Evolutionary conservation across 257 asterid species (phyloP), one percentile per base, ranked within the genome.

Genomic region (Gardenia jasminoides): DNA sequence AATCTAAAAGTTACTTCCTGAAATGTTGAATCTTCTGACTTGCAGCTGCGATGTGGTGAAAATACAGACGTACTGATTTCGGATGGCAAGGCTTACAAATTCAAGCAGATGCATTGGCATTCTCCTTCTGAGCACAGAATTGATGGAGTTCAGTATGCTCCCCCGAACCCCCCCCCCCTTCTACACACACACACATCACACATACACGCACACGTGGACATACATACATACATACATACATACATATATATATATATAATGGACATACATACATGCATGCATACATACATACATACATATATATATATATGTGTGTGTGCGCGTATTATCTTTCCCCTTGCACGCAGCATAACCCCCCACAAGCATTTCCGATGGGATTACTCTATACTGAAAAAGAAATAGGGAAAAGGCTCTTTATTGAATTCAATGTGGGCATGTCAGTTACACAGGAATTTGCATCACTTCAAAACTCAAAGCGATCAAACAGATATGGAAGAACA

Each of bases 21-120:
- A 6, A 15, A 1, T 69, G 6, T 7, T 76, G 10, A 12, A 31
- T 74, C n/a, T 2, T 33, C 1, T 56, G 13, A 12, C 8, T 61
- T 81, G 92, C 95, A 94, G 98, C 84, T 94, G 54, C 90, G 82
- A 81, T 93, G 89, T 83, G 95, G 95, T 24, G 86, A 79, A 20
- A 73, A 81, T 66, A 81, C 93, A 2, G 98, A 98, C 54, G 59
- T 41, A 69, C 64, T 94, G 83, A 69, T 65, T 74, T 83, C 87
- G 20, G 87, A 85, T 76, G 93, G 84, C 0, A 94, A 91, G 80
- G 80, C 48, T 67, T 91, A 87, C 78, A 69, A 59, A 33, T 78
- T 94, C 88, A 88, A 83, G 88, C 97, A 94, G 76, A 88, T 94
- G 97, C 98, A 92, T 56, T 94, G 97, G 97, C 98, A 94, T 76